Evolutionary conservation across 805 yeast species (phyloP).

Genomic region (Lachancea quebecensis): DNA sequence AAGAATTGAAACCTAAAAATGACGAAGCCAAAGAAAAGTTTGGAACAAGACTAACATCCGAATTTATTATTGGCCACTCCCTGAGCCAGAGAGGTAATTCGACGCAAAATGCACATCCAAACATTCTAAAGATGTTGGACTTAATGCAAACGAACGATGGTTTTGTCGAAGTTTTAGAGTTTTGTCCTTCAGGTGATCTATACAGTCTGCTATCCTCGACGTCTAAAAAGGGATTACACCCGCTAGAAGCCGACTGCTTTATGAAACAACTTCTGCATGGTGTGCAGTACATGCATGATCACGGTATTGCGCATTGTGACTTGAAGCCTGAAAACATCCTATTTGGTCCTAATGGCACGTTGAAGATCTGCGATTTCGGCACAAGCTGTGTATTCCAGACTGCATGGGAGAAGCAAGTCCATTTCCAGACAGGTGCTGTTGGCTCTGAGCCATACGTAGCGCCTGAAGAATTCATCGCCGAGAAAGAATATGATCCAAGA

Average conservation of each 20-base stretch:
- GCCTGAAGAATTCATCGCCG: constrained; percentile 69
- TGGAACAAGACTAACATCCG: constrained; percentile 78
- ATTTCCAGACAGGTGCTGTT: constrained; percentile 62
- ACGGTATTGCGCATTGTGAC: constrained; percentile 93
- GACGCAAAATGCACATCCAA: constrained; percentile 34
- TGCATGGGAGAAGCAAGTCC: constrained; percentile 76
- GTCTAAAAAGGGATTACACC: constrained; percentile 47
- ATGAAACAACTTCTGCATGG: constrained; percentile 83
- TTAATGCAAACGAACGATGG: constrained; percentile 66
- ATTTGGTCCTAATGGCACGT: constrained; percentile 56
- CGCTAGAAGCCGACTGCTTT: constrained; percentile 77
- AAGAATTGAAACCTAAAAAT: constrained; percentile 78
- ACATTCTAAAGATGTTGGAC: constrained; percentile 74
- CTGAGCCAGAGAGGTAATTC: constrained; percentile 44
- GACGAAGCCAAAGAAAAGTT: constrained; percentile 90
- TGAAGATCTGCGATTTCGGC: constrained; percentile 81
- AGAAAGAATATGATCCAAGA: constrained; percentile 62
- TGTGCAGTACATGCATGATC: constrained; percentile 75
- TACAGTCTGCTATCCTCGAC: constrained; percentile 48
- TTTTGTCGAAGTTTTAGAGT: constrained; percentile 89
- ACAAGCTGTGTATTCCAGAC: constrained; percentile 86
- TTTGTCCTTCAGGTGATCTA: constrained; percentile 77
- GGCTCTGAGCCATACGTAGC: constrained; percentile 91
- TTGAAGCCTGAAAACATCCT: constrained; percentile 82
- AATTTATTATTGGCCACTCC: constrained; percentile 79